Conservation (phyloP, 2,329 filamentous ascomycete genomes). For the Pseudogymnoascus sp. region DNA sequence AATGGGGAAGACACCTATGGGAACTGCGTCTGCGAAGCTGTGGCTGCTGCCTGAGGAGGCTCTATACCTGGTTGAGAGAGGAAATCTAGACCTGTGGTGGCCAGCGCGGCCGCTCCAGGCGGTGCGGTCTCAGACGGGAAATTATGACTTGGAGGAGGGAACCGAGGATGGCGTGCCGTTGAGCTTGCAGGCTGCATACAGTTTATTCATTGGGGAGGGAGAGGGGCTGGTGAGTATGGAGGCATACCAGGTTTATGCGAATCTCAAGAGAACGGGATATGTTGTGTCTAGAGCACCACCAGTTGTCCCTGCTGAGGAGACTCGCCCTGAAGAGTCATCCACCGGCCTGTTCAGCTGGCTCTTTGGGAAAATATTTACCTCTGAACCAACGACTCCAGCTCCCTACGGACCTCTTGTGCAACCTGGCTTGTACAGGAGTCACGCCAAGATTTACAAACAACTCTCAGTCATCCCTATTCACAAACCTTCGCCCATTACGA, state of each 20-base stretch:
- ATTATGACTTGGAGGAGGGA: slow-evolving; percentile 35
- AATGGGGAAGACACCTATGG: slow-evolving; percentile 60
- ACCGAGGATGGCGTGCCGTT: slow-evolving; percentile 67
- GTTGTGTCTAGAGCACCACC: slow-evolving; percentile 62
- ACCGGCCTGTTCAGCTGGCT: slow-evolving; percentile 26
- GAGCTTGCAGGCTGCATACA: slow-evolving; percentile 84
- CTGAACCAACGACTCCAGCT: slow-evolving; percentile 18
- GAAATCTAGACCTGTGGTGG: slow-evolving; percentile 82
- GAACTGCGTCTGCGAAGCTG: slow-evolving; percentile 53
- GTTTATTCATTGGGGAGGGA: slow-evolving; percentile 68
- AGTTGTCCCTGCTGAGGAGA: background rate
- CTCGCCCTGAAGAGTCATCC: slow-evolving; percentile 12
- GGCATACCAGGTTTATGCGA: slow-evolving; percentile 80
- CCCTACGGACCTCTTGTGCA: slow-evolving; percentile 49
- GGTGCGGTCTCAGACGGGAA: slow-evolving; percentile 24
- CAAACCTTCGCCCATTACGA: slow-evolving; percentile 41
- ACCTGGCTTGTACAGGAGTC: slow-evolving; percentile 58
- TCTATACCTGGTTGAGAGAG: slow-evolving; percentile 80
- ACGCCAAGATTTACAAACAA: slow-evolving; percentile 65
- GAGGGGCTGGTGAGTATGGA: slow-evolving; percentile 62
- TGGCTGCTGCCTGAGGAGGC: slow-evolving; percentile 92
- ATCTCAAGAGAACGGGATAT: slow-evolving; percentile 77
- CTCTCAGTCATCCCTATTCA: slow-evolving; percentile 68
- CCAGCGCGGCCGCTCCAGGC: slow-evolving; percentile 48
- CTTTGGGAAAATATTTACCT: slow-evolving; percentile 25